Evolutionary conservation across 495 filamentous ascomycete genomes (phyloP), one percentile per base, ranked within the genome.

Genomic region (Lophium mytilinum): DNA sequence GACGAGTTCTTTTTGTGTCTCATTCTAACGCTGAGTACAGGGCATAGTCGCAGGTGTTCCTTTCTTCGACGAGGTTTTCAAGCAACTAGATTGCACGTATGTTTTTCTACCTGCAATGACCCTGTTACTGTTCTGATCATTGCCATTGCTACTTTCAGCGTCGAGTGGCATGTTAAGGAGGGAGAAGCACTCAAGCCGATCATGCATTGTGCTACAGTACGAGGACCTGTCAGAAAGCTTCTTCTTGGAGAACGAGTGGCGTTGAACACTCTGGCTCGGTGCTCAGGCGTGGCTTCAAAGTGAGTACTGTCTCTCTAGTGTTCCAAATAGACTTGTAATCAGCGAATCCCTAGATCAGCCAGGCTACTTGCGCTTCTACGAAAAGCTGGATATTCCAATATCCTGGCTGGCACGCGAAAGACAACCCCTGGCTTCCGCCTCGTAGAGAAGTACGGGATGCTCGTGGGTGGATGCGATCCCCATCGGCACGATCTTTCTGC

Each of bases 391-490:
- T 96, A 90, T 76, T 72, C 73, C 50, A 89, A 90, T 37, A 86
- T 80, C n/a, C 72, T 98, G n/a, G 90, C 92, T 0, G 93, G 93
- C 36, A 98, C 93, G 15, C 78, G 93, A 59, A 98, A 98, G 75
- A 96, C 94, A 3, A 98, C 93, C 1, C 93, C 93, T 0, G 93
- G 94, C 0, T 97, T 97, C 73, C 80, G 93, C 3, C 75, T 98
- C 9, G 90, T 97, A 2, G 93, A 98, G 76, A 98, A 98, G 76
- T 98, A 97, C 69, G 93, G 89, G 50, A 95, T 98, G 83, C 74
- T 96, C 12, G 84, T 95, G 12, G 93, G 91, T 17, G 94, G 94
- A 15, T 88, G 85, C 35, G 93, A 98, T 68, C 81, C 85, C 0
- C 94, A 98, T 68, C 80, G 93, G 12, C 88, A 95, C 71, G 94